Conservation (phyloP, 805 yeast species). For the Diddensiella transvaalensis region DNA sequence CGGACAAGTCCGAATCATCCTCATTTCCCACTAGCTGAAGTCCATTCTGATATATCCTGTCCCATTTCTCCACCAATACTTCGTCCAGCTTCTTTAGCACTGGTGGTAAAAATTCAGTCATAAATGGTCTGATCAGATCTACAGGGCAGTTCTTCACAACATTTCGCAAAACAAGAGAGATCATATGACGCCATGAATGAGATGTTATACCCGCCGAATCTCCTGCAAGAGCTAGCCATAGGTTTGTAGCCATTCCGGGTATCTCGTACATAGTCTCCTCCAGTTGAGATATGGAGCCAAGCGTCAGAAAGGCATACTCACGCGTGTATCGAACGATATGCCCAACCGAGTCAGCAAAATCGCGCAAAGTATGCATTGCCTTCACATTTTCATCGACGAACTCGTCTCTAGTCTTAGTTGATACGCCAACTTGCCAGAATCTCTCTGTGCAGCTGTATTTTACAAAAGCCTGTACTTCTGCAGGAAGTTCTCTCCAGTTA, state of each 20-base stretch:
- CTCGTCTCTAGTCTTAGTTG: conserved; percentile 88
- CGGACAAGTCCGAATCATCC: conserved; percentile 82
- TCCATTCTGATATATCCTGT: conserved; percentile 49
- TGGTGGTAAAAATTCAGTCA: conserved; percentile 74
- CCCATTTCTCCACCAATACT: conserved; percentile 76
- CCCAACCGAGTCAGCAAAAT: conserved; percentile 97
- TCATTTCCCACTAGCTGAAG: conserved; percentile 47
- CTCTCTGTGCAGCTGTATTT: conserved; percentile 84
- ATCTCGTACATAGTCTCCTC: conserved; percentile 86
- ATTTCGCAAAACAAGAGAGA: conserved; percentile 81
- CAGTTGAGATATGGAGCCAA: conserved; percentile 83
- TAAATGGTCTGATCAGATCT: conserved; percentile 59
- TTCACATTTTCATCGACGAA: conserved; percentile 91
- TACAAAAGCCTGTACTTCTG: conserved; percentile 90
- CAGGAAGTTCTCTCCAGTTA: conserved; percentile 85
- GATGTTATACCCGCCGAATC: conserved; percentile 81
- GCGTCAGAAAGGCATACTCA: conserved; percentile 87
- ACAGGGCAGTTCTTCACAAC: conserved; percentile 87
- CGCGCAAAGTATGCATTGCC: conserved; percentile 90
- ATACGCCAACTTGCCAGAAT: conserved; percentile 98
- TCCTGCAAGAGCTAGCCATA: conserved; percentile 87
- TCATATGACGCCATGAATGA: conserved; percentile 97
- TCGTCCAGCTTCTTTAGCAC: conserved; percentile 69
- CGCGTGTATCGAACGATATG: conserved; percentile 93
- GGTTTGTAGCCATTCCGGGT: conserved; percentile 68